These are phyloP conservation scores for Spatholobus suberectus DNA, from an alignment of 306 rosid species.

Conservation along the genomic window DNA sequence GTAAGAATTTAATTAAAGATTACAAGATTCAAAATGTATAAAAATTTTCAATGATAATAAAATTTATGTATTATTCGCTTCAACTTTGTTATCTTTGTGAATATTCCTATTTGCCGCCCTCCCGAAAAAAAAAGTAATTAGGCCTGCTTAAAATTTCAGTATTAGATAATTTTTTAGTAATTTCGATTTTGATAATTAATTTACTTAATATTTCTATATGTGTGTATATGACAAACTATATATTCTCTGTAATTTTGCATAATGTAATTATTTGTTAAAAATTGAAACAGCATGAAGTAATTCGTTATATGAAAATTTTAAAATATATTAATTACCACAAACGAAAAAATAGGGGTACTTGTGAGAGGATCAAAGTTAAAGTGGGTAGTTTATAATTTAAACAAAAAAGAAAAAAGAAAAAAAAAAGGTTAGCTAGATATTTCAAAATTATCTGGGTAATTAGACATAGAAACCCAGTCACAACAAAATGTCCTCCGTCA, in stretches of 20 bases:
- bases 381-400: not conserved
- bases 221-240: not conserved
- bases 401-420: no score
- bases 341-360: not conserved
- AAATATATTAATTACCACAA: not conserved
- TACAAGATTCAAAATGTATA: not conserved
- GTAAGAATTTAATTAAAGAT: not conserved
- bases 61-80: not conserved
- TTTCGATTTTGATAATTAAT: not conserved
- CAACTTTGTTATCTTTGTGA: not conserved
- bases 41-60: not conserved
- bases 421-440: not conserved
- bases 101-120: not conserved
- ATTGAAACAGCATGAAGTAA: not conserved
- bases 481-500: not conserved
- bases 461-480: not conserved
- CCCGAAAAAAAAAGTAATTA: not conserved
- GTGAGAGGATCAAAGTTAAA: not conserved
- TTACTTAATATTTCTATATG: not conserved
- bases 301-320: not conserved
- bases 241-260: not conserved
- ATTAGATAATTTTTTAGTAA: not conserved
- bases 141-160: not conserved
- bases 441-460: not conserved
- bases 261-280: not conserved